A percentile compares a stretch with the other conserved stretches of the same genome.
Evolutionary conservation across 441 rosid species (phyloP).

Genomic region (Dalechampia spathulata): DNA sequence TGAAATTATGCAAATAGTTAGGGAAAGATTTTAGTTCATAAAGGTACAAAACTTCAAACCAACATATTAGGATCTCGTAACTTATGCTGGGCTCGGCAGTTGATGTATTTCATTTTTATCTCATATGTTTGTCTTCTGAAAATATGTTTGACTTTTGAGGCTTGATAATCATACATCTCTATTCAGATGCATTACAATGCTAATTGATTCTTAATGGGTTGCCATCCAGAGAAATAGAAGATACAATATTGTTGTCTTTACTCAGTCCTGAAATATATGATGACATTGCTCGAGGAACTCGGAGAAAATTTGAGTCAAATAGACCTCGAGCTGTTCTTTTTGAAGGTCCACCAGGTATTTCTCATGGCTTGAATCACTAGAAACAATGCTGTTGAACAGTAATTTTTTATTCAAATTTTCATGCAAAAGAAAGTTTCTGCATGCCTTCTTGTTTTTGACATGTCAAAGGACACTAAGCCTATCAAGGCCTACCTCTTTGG

Average conservation of each 20-base stretch:
- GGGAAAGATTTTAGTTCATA: not conserved
- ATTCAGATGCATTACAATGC: not conserved
- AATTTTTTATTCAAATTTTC: not conserved
- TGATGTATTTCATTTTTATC: not conserved
- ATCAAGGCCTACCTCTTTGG: not conserved
- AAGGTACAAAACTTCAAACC: not conserved
- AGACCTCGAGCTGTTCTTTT: conserved; percentile 94
- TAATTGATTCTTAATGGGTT: conserved; percentile 11
- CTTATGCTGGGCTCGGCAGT: not conserved
- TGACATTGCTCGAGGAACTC: conserved; percentile 84
- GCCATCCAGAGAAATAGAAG: conserved; percentile 77
- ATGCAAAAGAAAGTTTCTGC: no score
- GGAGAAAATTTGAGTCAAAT: conserved; percentile 80
- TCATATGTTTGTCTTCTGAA: not conserved
- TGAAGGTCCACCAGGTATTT: conserved; percentile 96
- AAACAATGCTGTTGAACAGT: not conserved
- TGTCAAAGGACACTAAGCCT: conserved; percentile 5
- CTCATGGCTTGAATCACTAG: not conserved
- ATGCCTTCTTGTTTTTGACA: not conserved
- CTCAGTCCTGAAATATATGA: conserved; percentile 88
- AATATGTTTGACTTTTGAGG: not conserved
- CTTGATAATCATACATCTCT: conserved; percentile 1
- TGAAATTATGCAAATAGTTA: not conserved
- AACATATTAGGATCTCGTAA: not conserved
- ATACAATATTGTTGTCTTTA: conserved; percentile 75